Conservation (phyloP, 208 protist genomes). For the Acanthamoeba triangularis region DNA sequence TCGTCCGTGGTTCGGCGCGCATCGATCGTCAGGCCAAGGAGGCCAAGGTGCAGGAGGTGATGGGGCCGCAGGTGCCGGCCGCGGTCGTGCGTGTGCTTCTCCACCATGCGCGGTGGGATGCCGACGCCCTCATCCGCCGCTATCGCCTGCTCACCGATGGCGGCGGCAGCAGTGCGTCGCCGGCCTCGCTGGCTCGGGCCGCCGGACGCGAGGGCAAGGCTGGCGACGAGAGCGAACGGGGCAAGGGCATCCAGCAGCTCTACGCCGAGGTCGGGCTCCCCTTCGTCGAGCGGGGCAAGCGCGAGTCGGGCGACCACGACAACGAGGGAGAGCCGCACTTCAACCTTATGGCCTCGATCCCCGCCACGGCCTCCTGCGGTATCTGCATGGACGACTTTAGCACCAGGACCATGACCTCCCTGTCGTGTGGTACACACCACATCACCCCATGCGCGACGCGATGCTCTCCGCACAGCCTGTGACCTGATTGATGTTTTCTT, state of each 20-base stretch:
- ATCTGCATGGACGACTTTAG: conserved; percentile 28
- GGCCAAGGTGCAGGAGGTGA: not conserved
- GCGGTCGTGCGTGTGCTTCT: not conserved
- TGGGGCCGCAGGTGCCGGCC: not conserved
- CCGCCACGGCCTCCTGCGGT: not conserved
- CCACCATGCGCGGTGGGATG: not conserved
- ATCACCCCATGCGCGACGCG: not conserved
- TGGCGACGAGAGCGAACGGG: not conserved
- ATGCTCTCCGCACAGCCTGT: too few species aligned
- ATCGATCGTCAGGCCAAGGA: not conserved
- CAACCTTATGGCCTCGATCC: not conserved
- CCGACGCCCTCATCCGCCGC: not conserved
- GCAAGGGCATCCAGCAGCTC: not conserved
- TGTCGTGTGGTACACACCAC: not conserved
- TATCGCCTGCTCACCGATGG: not conserved
- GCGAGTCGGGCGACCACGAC: not conserved
- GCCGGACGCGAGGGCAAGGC: not conserved
- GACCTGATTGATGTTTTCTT: not conserved
- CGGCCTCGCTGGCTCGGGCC: not conserved
- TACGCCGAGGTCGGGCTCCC: not conserved
- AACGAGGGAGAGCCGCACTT: not conserved
- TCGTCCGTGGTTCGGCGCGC: too few species aligned
- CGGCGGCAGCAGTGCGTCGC: not conserved
- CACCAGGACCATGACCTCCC: not conserved
- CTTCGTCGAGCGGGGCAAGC: not conserved